Conservation (phyloP, 2,329 filamentous ascomycete genomes). For the Penicillium digitatum region DNA sequence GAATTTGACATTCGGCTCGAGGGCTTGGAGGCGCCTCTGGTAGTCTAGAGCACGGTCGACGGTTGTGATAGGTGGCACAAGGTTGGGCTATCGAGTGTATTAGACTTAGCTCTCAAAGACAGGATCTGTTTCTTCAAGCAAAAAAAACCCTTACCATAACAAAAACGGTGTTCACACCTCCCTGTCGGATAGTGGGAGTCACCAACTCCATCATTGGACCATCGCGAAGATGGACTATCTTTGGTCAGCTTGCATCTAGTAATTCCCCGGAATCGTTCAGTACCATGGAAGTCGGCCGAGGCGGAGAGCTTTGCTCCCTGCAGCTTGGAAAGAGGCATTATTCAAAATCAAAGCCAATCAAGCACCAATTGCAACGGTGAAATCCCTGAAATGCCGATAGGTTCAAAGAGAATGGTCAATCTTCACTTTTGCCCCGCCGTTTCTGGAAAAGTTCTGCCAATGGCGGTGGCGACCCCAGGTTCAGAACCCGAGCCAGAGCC, state of each 20-base stretch:
- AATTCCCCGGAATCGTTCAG: slow-evolving; percentile 1
- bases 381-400: not conserved
- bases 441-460: slow-evolving; percentile 26
- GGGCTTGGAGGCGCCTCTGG: slow-evolving; percentile 55
- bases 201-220: slow-evolving; percentile 59
- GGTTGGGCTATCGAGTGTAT: slow-evolving; percentile 53
- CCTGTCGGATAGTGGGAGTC: slow-evolving; percentile 53
- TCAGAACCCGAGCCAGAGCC: not conserved
- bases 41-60: slow-evolving; percentile 64
- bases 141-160: slow-evolving; percentile 44
- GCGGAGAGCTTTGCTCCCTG: slow-evolving; percentile 53
- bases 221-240: slow-evolving; percentile 63
- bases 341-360: not conserved
- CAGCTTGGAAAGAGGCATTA: slow-evolving; percentile 34
- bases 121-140: slow-evolving; percentile 31
- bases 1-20: slow-evolving; percentile 62
- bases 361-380: slow-evolving; percentile 1
- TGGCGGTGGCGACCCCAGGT: slow-evolving; percentile 19
- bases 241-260: slow-evolving; percentile 11
- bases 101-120: slow-evolving; percentile 22
- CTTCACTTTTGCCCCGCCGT: slow-evolving; percentile 24
- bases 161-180: slow-evolving; percentile 62
- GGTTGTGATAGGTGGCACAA: slow-evolving; percentile 60
- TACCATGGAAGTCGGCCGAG: slow-evolving; percentile 61
- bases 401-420: not conserved